Evolutionary conservation across 2,329 filamentous ascomycete genomes (phyloP).

Genomic region (Aspergillus novofumigatus): DNA sequence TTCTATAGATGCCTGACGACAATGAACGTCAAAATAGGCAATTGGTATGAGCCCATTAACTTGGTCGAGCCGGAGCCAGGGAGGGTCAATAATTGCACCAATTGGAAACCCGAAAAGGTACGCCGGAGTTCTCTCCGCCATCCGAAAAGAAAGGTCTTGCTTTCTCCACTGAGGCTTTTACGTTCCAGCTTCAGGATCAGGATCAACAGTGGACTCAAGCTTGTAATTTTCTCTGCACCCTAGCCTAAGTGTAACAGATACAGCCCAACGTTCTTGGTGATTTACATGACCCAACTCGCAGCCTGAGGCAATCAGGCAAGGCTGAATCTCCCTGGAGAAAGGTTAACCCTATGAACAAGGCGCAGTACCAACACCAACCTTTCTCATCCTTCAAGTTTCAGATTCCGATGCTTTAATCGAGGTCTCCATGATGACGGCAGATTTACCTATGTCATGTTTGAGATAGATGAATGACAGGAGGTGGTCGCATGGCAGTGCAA

Average conservation of each 20-base stretch:
- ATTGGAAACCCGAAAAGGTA: background rate
- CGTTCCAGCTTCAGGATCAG: background rate
- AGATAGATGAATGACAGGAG: background rate
- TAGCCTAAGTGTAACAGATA: background rate
- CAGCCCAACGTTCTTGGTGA: background rate
- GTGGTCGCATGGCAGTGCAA: background rate
- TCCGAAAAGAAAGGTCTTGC: too few species aligned
- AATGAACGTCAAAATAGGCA: background rate
- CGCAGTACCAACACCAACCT: background rate
- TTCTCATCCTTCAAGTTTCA: background rate
- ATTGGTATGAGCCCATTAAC: background rate
- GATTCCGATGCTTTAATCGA: background rate
- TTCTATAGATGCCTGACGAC: background rate
- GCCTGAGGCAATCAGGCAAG: background rate
- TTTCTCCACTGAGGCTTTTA: background rate
- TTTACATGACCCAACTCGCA: background rate
- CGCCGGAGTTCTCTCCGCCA: background rate
- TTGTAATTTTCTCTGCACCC: background rate
- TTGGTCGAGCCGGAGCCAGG: background rate
- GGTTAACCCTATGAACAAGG: background rate
- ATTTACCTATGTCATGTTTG: background rate
- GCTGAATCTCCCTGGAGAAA: background rate
- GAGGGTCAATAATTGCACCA: background rate
- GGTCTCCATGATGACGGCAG: background rate
- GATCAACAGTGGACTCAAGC: background rate